phyloP scores from a whole-genome alignment of 495 filamentous ascomycete genomes.

The Acidomyces sp. region DNA sequence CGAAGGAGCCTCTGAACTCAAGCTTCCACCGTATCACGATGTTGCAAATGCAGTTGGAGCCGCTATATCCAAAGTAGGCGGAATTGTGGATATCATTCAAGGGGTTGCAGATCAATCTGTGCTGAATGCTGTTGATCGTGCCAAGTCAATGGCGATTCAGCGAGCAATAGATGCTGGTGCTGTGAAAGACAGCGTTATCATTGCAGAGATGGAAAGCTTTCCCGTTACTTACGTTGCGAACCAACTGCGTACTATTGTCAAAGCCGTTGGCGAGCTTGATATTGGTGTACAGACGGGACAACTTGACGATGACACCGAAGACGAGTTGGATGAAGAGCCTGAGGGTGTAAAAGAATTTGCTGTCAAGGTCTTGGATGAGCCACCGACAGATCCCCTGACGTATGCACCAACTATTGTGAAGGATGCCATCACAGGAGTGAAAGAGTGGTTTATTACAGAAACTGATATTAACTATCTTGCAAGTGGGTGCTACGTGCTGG shows the following conservation, averaged over 20 bases:
- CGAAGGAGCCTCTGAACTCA: constrained; percentile 17
- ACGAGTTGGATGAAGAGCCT: constrained; percentile 1
- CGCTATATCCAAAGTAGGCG: constrained; percentile 44
- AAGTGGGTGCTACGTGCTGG: constrained; percentile 48
- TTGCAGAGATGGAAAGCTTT: constrained; percentile 35
- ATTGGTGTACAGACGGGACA: background rate
- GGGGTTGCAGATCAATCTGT: constrained; percentile 28
- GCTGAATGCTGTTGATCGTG: constrained; percentile 27
- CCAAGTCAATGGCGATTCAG: constrained; percentile 30
- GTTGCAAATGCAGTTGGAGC: constrained; percentile 47
- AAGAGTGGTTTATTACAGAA: constrained; percentile 40
- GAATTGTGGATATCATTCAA: constrained; percentile 35
- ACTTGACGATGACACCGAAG: background rate
- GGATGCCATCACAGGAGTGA: constrained; percentile 17
- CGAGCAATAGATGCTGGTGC: constrained; percentile 36
- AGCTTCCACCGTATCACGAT: constrained; percentile 22
- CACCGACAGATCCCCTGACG: constrained; percentile 31
- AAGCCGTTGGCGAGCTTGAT: constrained; percentile 11
- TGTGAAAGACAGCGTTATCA: constrained; percentile 25
- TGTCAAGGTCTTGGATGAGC: constrained; percentile 8
- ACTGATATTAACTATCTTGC: constrained; percentile 46
- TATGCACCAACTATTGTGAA: constrained; percentile 40
- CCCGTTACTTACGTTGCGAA: constrained; percentile 35
- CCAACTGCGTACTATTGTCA: constrained; percentile 12
- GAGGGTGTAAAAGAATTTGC: constrained; percentile 7